Evolutionary conservation across 2,329 filamentous ascomycete genomes (phyloP), one percentile per base, ranked within the genome.

Genomic region (Blastomyces silverae): DNA sequence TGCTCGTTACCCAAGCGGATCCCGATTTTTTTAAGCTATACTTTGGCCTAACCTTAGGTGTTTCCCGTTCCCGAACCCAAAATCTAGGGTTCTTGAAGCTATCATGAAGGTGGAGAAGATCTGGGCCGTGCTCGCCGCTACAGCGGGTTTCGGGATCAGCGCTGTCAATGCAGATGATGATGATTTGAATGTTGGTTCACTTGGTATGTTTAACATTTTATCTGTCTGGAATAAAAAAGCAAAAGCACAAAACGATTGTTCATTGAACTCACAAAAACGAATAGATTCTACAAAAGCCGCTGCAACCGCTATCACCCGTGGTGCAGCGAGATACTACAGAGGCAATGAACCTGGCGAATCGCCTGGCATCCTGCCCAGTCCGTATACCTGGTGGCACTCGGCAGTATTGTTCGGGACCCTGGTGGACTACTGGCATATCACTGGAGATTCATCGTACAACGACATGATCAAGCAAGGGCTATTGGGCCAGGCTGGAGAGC

Each of bases 311-410:
- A 72, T 81, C 61, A 79, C 80, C 4, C 76, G 75, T 67, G 77
- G 77, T 56, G 80, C 85, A 75, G 81, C 85, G 71, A 75, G 73
- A 34, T 82, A 82, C 67, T 85, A 85, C 69, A 81, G 79, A 0
- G 75, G 74, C 20, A 71, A 73, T 66, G 79, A 78, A 34, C 77
- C 80, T 10, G 81, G 80, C 42, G 79, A 83, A 66, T 77, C 79
- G 25, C 80, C 82, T 1, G 82, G 82, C 50, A 80, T 82, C 66
- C 67, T 85, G 62, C 78, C 81, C 31, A 70, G 75, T 20, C 83
- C 83, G 1, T 79, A 79, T 66, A 78, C 74, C 69, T 79, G 78
- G 78, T 79, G 78, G 77, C 77, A 79, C 66, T 76, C 76, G 11
- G 78, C 77, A 15, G 77, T 77, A 22, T 78, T 79, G 77, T 79